These are phyloP conservation scores for Magnolia kwangsiensis DNA, from an alignment of 164 flowering plant genomes.

Conservation along the genomic window DNA sequence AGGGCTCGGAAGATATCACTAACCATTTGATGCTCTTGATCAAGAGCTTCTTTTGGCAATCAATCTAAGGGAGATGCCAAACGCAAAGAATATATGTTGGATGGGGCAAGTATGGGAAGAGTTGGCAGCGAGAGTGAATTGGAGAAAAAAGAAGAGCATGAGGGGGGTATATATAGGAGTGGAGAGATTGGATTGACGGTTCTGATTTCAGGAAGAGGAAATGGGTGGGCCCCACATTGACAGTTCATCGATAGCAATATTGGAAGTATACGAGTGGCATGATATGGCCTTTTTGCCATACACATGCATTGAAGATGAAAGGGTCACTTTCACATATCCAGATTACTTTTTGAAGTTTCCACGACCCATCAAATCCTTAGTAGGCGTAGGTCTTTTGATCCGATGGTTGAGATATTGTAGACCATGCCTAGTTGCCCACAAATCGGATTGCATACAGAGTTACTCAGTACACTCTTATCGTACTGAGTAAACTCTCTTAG, in stretches of 20 bases:
- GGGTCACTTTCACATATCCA: neutral
- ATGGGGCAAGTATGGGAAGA: too few species aligned
- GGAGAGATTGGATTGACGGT: neutral
- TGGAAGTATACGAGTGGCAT: neutral
- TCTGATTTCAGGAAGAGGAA: neutral
- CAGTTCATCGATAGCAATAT: neutral
- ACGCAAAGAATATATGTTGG: neutral
- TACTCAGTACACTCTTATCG: neutral
- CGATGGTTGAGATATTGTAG: neutral
- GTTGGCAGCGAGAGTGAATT: neutral
- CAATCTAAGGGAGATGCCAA: neutral
- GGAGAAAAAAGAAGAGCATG: neutral
- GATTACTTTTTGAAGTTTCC: neutral
- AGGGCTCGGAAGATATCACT: neutral
- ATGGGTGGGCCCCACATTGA: neutral
- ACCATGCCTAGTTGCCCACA: neutral
- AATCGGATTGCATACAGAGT: neutral
- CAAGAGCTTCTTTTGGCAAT: neutral
- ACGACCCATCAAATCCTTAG: neutral
- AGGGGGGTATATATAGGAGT: neutral
- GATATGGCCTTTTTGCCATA: neutral
- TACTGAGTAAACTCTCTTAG: too few species aligned
- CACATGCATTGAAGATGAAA: neutral
- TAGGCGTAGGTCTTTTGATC: neutral
- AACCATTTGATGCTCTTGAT: neutral